These are phyloP conservation scores for Cenchrus fungigraminus DNA, from an alignment of 176 grass and related monocot genomes.

Conservation along the genomic window DNA sequence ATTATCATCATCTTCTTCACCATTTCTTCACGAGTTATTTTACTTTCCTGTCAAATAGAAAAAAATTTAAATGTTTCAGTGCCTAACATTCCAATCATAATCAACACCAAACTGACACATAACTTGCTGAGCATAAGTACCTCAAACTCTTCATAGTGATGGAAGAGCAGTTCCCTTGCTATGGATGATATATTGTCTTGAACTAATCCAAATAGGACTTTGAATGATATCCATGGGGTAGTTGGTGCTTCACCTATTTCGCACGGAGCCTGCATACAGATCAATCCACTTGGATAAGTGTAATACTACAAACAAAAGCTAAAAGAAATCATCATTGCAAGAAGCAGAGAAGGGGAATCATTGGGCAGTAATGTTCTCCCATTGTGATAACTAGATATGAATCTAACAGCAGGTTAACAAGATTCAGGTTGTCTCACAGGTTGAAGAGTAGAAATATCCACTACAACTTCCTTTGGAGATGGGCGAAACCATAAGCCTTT, in stretches of 20 bases:
- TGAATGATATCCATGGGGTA: constrained; percentile 70
- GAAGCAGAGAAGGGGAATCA: constrained; percentile 11
- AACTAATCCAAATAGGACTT: constrained; percentile 57
- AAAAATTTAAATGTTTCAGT: constrained; percentile 24
- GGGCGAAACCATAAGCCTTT: constrained; percentile 55
- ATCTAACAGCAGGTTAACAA: constrained; percentile 8
- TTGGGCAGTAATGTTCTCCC: background rate
- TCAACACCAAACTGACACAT: constrained; percentile 19
- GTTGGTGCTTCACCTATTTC: constrained; percentile 48
- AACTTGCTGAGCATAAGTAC: constrained; percentile 38
- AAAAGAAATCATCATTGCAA: constrained; percentile 14
- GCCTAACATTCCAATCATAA: background rate
- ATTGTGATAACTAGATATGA: background rate
- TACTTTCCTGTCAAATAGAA: constrained; percentile 51
- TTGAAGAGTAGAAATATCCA: constrained; percentile 48
- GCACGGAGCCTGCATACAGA: constrained; percentile 39
- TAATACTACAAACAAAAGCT: constrained; percentile 29
- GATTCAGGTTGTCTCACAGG: constrained; percentile 53
- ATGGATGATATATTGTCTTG: constrained; percentile 55
- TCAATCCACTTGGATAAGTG: constrained; percentile 12
- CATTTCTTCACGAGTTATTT: constrained; percentile 69
- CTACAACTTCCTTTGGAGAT: constrained; percentile 39
- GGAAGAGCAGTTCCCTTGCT: constrained; percentile 64
- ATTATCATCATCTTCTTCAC: constrained; percentile 65
- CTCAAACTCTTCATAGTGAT: constrained; percentile 70